These are phyloP conservation scores for Leishmania amazonensis DNA, from an alignment of 208 protist genomes.

Conservation along the genomic window DNA sequence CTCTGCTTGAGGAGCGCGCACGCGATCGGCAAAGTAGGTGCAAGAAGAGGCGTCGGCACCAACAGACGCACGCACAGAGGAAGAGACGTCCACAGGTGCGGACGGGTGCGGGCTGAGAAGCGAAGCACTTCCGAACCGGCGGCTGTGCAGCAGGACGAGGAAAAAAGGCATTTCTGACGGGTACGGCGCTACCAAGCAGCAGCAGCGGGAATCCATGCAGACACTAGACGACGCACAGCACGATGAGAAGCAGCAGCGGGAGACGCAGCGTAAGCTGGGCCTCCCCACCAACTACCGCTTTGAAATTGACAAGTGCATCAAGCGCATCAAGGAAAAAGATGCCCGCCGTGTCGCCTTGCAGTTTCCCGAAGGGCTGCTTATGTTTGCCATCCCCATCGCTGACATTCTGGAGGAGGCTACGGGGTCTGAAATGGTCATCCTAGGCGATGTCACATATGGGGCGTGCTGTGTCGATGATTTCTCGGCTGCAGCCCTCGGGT, in stretches of 20 bases:
- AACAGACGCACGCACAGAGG: neutral
- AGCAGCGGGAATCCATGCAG: slow-evolving; percentile 11
- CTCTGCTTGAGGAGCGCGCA: neutral
- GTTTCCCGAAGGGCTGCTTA: slow-evolving; percentile 98
- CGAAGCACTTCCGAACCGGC: neutral
- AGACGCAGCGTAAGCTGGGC: slow-evolving; percentile 34
- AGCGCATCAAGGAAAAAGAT: slow-evolving; percentile 88
- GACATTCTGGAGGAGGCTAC: slow-evolving; percentile 95
- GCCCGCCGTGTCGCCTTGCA: slow-evolving; percentile 96
- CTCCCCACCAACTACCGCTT: slow-evolving; percentile 98
- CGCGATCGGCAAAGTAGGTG: neutral
- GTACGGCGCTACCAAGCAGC: neutral
- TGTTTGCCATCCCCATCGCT: slow-evolving; percentile 97
- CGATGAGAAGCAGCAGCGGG: slow-evolving; percentile 30
- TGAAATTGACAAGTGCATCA: slow-evolving; percentile 98
- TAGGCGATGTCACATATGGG: slow-evolving; percentile 99
- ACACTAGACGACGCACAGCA: slow-evolving; percentile 13
- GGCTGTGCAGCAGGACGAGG: neutral
- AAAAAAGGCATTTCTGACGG: neutral
- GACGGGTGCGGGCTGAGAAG: neutral
- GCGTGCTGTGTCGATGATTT: slow-evolving; percentile 99
- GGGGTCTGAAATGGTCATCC: slow-evolving; percentile 94
- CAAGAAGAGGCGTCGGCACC: neutral
- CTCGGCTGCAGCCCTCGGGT: slow-evolving; percentile 94
- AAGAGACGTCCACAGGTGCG: neutral